Conservation (phyloP, 23 red algal species). For the Gracilaria caudata region DNA sequence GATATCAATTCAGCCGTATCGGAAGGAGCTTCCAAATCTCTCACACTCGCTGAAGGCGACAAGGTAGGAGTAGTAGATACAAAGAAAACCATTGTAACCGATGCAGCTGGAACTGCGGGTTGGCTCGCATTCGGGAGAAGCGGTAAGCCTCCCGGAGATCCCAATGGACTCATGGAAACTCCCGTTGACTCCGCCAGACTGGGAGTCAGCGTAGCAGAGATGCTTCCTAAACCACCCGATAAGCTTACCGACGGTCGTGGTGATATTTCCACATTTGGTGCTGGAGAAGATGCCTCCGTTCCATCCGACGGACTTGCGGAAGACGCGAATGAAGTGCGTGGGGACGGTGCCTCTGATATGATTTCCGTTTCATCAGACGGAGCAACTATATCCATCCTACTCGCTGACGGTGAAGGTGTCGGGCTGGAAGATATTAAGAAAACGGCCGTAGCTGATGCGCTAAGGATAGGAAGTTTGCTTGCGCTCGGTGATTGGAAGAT, state of each 20-base stretch:
- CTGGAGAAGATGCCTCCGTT: neutral
- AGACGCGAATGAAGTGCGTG: neutral
- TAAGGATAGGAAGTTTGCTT: neutral
- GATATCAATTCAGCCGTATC: too few relatives aligned
- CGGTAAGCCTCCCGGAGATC: neutral
- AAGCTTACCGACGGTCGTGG: neutral
- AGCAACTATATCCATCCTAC: neutral
- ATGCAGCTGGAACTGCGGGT: neutral
- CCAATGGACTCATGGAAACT: neutral
- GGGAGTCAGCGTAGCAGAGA: neutral
- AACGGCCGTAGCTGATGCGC: slow-evolving; percentile 7
- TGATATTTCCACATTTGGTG: neutral
- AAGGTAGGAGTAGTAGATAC: neutral
- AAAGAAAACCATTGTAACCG: neutral
- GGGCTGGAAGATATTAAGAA: neutral
- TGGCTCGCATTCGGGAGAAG: neutral
- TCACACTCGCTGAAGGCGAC: slow-evolving; percentile 4
- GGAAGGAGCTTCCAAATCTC: neutral
- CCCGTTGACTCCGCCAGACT: neutral
- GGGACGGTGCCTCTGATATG: neutral
- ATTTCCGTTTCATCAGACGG: slow-evolving; percentile 7
- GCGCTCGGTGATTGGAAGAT: neutral
- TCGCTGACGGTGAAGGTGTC: neutral
- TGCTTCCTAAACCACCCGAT: neutral
- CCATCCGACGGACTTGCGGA: neutral